Evolutionary conservation across 352 stramenopile genomes (phyloP).

Genomic region (Globisporangium irregulare): DNA sequence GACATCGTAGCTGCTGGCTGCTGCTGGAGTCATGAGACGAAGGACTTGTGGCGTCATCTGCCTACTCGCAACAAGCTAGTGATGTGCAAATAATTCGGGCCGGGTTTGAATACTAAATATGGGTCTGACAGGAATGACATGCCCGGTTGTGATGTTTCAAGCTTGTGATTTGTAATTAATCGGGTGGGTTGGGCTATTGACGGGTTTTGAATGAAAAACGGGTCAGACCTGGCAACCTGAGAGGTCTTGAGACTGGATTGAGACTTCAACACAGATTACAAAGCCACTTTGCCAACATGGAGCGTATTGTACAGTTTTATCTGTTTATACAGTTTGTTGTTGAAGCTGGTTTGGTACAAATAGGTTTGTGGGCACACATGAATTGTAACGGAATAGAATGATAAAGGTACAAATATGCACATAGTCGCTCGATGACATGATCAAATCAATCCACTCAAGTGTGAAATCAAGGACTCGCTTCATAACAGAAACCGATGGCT

Average conservation of each 20-base stretch:
- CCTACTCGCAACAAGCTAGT: background rate
- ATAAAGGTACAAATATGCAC: background rate
- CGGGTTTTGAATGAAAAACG: background rate
- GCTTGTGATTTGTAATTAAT: background rate
- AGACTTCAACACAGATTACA: conserved; percentile 6
- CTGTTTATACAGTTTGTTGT: background rate
- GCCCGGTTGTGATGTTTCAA: background rate
- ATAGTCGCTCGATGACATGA: background rate
- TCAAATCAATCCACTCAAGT: background rate
- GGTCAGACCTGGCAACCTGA: background rate
- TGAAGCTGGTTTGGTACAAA: background rate
- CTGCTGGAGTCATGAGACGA: background rate
- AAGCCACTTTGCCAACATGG: background rate
- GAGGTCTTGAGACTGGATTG: background rate
- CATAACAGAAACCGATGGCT: too few relatives aligned
- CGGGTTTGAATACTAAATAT: background rate
- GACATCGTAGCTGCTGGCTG: background rate
- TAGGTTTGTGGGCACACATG: background rate
- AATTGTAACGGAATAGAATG: background rate
- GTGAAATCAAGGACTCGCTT: background rate
- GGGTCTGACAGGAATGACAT: background rate
- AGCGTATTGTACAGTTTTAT: background rate
- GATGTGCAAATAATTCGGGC: background rate
- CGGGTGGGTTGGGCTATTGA: background rate
- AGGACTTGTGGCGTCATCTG: background rate